Base-by-base conservation (phyloP, 2,329 filamentous ascomycete genomes). In the Penicillium sp. region DNA sequence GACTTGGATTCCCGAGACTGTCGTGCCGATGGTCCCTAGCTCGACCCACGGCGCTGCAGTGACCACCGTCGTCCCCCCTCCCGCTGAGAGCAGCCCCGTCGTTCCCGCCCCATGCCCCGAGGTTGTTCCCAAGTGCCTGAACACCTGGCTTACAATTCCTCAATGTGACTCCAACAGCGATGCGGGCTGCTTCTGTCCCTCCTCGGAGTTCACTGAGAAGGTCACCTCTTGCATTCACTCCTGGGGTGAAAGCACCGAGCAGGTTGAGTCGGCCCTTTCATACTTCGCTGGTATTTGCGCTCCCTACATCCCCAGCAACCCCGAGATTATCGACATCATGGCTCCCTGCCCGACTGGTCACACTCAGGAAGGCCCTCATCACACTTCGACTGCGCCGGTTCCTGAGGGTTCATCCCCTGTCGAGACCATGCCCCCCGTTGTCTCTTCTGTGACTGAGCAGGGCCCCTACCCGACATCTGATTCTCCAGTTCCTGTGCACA, bases 271-370 rank as follows among this genome's bases (percentile, higher is more conserved):
- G 61, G 86, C 88, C 47, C 78, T 91, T 52, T 77, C 80, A 58
- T 95, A 87, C 80, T 84, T 95, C 75, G 85, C 90, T 71, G 90
- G 90, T 66, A 87, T 95, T 71, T 96, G 90, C 73, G 88, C 86
- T 48, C 73, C 79, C 42, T 84, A 85, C 68, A 78, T 87, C 35
- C 75, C 78, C 7, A 59, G 78, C 65, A 95, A 95, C 78, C 88
- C 89, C 25, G 86, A 76, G 36, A 76, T 76, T 47, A 77, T 84
- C 66, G 71, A 69, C 3, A 66, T 76, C 13, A 64, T 66, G n/a
- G 25, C 24, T 2, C 68, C 70, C 8, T 32, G 29, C 11, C 71
- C 73, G 24, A 58, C 68, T 40, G 66, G 72, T 12, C 66, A 70
- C 48, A 66, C 78, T 33, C 5, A 18, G 24, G 42, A 43, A 25